Percentiles rank a stretch among this genome's conserved stretches.
phyloP scores from a whole-genome alignment of 495 filamentous ascomycete genomes.

The Xylaria venustula region DNA sequence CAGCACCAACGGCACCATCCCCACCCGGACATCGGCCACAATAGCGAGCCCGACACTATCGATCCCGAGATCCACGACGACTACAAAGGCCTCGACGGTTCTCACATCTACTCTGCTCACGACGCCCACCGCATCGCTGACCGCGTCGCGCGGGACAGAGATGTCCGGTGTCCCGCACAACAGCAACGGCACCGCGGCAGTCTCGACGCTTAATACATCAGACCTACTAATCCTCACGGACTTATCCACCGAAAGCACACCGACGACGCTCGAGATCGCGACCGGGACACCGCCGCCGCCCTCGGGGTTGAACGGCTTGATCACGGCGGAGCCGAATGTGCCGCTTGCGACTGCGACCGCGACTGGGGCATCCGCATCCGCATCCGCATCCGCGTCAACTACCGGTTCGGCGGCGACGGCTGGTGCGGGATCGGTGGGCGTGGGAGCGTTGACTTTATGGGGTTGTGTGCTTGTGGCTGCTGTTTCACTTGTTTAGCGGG shows the following conservation, averaged over 20 bases:
- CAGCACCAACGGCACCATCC: neutral
- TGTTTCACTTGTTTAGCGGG: neutral
- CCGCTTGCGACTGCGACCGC: neutral
- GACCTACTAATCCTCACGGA: slow-evolving; percentile 18
- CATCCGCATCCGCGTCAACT: neutral
- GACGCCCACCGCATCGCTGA: neutral
- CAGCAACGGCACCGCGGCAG: neutral
- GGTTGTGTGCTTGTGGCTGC: slow-evolving; percentile 4
- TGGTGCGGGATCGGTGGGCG: slow-evolving; percentile 6
- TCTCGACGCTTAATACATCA: slow-evolving; percentile 16
- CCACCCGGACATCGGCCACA: neutral
- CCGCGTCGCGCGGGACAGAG: neutral
- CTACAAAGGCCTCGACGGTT: neutral
- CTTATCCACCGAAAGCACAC: slow-evolving; percentile 1
- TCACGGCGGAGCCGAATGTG: slow-evolving; percentile 14
- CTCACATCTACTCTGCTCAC: neutral
- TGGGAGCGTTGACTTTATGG: slow-evolving; percentile 7
- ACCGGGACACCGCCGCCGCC: slow-evolving; percentile 16
- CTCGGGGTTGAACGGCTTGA: slow-evolving; percentile 10
- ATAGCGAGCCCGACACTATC: neutral
- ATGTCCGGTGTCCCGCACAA: neutral
- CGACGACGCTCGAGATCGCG: slow-evolving; percentile 19
- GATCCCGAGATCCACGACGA: neutral
- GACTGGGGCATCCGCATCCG: neutral
- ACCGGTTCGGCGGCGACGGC: neutral